These are phyloP conservation scores for Antrodiella citrinella DNA, from an alignment of 768 basidiomycete species.

Conservation along the genomic window DNA sequence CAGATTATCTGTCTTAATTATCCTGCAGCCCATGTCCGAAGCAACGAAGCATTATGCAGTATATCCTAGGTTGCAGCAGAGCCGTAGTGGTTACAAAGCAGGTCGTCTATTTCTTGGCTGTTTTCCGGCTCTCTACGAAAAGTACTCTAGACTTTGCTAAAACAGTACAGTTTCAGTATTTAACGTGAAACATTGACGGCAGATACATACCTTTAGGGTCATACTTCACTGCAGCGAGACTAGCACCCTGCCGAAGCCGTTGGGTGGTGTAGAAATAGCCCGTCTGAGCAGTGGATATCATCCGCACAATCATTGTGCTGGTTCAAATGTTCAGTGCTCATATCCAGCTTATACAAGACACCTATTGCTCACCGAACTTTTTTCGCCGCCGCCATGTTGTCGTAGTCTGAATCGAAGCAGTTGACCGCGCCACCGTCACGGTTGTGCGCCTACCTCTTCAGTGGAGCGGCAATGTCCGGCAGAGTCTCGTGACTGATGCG, in stretches of 20 bases:
- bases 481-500: too few relatives aligned
- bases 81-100: too few relatives aligned
- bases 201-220: constrained; percentile 68
- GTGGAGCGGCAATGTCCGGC: too few relatives aligned
- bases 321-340: too few relatives aligned
- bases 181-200: constrained; percentile 4
- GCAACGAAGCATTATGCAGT: too few relatives aligned
- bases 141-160: constrained; percentile 65
- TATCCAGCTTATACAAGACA: too few relatives aligned
- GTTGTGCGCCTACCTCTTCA: too few relatives aligned
- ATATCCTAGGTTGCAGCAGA: too few relatives aligned
- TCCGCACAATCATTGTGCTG: constrained; percentile 79
- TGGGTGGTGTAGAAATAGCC: constrained; percentile 88
- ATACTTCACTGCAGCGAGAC: constrained; percentile 85
- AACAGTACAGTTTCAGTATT: background rate
- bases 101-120: constrained; percentile 45
- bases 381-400: constrained; percentile 5
- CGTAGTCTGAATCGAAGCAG: too few relatives aligned
- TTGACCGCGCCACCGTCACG: too few relatives aligned
- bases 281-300: constrained; percentile 87
- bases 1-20: too few relatives aligned
- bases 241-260: constrained; percentile 66
- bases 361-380: constrained; percentile 2
- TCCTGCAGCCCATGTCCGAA: too few relatives aligned
- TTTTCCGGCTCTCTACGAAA: constrained; percentile 75